Evolutionary conservation across 768 basidiomycete species (phyloP).

Genomic region (Boletus subparvulus): DNA sequence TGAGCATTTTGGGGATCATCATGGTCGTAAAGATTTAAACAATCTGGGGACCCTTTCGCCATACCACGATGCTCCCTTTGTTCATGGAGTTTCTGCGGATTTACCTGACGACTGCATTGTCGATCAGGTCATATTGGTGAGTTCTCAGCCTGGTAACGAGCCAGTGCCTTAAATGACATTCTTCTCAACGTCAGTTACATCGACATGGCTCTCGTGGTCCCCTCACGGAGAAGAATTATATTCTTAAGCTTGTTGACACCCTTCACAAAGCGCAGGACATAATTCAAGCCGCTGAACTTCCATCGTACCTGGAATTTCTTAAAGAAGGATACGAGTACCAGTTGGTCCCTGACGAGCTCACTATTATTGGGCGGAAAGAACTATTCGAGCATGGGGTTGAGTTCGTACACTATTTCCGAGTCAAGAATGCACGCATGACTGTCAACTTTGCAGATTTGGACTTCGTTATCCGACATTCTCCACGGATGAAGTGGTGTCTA

Average conservation of each 20-base stretch:
- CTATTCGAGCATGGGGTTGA: constrained; percentile 42
- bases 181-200: constrained; percentile 32
- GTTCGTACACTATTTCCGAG: constrained; percentile 21
- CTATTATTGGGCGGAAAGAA: constrained; percentile 36
- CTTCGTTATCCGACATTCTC: constrained; percentile 21
- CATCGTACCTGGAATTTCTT: constrained; percentile 36
- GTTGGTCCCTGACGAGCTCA: constrained; percentile 37
- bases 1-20: neutral
- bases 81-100: constrained; percentile 26
- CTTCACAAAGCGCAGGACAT: constrained; percentile 23
- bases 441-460: constrained; percentile 12
- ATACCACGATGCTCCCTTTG: constrained; percentile 34
- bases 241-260: constrained; percentile 33
- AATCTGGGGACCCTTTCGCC: constrained; percentile 39
- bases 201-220: constrained; percentile 44
- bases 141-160: neutral
- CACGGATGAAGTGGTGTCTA: constrained; percentile 15
- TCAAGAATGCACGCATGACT: neutral
- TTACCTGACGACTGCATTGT: constrained; percentile 41
- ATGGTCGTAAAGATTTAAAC: neutral
- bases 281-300: constrained; percentile 32
- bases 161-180: neutral
- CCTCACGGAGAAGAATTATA: constrained; percentile 24
- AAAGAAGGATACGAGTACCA: constrained; percentile 36
- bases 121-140: constrained; percentile 42